Evolutionary conservation across 1,139 yeast species (phyloP).

Genomic region (Yamadazyma trypodendri): DNA sequence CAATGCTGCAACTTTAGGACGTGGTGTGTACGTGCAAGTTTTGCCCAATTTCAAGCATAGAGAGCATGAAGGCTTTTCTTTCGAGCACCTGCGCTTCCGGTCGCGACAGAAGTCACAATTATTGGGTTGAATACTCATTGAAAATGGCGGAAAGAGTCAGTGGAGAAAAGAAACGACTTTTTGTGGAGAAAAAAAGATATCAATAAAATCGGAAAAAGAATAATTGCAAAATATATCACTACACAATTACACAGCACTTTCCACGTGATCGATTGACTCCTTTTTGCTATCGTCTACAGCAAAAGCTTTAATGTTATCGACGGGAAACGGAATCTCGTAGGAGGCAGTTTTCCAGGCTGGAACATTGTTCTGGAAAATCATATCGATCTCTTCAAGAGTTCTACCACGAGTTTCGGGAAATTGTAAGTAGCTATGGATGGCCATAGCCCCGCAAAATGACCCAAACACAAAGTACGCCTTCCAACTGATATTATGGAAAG

Average conservation of each 20-base stretch:
- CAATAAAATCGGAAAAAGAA: no score
- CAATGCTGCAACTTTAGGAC: slow-evolving; percentile 2
- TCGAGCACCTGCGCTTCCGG: slow-evolving; percentile 6
- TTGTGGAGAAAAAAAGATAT: no score
- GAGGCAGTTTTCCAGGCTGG: slow-evolving; percentile 52
- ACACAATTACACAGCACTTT: no score
- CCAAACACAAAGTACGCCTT: slow-evolving; percentile 48
- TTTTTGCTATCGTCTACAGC: no score
- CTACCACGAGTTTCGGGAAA: slow-evolving; percentile 62
- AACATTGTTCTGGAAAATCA: slow-evolving; percentile 53
- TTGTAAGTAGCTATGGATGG: slow-evolving; percentile 61
- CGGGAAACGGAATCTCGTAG: not conserved
- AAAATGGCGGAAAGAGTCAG: not conserved
- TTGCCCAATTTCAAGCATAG: slow-evolving; percentile 10
- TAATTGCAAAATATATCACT: no score
- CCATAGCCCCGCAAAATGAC: slow-evolving; percentile 49
- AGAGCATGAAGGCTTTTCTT: slow-evolving; percentile 3
- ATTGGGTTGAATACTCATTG: not conserved
- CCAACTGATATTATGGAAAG: slow-evolving; percentile 46
- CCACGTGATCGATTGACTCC: no score
- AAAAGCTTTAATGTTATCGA: no score
- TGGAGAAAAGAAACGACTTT: not conserved
- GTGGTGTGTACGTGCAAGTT: slow-evolving; percentile 14
- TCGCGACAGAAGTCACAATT: slow-evolving; percentile 17
- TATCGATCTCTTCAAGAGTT: slow-evolving; percentile 61